These are phyloP conservation scores for Chamaecyparis obtusa DNA, from an alignment of 75 land plant genomes.

Conservation along the genomic window DNA sequence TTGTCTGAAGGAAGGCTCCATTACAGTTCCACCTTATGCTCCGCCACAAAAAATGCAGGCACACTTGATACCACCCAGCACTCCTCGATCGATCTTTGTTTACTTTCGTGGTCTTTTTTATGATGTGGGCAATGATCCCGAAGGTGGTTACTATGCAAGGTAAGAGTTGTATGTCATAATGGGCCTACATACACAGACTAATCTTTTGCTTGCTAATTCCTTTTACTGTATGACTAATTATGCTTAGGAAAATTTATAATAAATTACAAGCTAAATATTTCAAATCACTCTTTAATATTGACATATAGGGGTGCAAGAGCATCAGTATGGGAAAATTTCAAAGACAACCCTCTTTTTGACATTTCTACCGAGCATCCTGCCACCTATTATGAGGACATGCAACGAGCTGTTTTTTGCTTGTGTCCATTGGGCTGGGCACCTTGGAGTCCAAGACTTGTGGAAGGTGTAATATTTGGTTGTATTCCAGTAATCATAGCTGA, in stretches of 20 bases:
- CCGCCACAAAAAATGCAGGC: slow-evolving; percentile 86
- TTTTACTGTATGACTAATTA: neutral
- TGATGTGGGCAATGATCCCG: slow-evolving; percentile 90
- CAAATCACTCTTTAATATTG: neutral
- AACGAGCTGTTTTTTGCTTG: slow-evolving; percentile 76
- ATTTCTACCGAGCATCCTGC: slow-evolving; percentile 85
- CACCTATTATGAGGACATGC: slow-evolving; percentile 93
- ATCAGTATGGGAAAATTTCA: slow-evolving; percentile 93
- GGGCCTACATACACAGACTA: neutral
- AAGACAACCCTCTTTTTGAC: slow-evolving; percentile 86
- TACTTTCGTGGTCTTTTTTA: slow-evolving; percentile 86
- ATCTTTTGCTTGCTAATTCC: neutral
- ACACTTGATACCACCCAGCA: slow-evolving; percentile 72
- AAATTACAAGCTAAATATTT: slow-evolving; percentile 1
- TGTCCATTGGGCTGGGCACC: slow-evolving; percentile 96
- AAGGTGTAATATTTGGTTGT: slow-evolving; percentile 85
- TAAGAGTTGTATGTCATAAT: slow-evolving; percentile 14
- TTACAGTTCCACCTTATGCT: slow-evolving; percentile 83
- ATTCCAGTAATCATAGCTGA: slow-evolving; percentile 90
- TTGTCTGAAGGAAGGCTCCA: slow-evolving; percentile 82
- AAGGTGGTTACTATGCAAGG: slow-evolving; percentile 94
- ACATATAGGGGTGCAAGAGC: slow-evolving; percentile 68
- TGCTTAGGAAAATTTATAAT: neutral
- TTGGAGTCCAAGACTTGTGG: slow-evolving; percentile 88
- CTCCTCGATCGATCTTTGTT: slow-evolving; percentile 85